phyloP scores from a whole-genome alignment of 768 basidiomycete genomes.

The Leccinum boreale region DNA sequence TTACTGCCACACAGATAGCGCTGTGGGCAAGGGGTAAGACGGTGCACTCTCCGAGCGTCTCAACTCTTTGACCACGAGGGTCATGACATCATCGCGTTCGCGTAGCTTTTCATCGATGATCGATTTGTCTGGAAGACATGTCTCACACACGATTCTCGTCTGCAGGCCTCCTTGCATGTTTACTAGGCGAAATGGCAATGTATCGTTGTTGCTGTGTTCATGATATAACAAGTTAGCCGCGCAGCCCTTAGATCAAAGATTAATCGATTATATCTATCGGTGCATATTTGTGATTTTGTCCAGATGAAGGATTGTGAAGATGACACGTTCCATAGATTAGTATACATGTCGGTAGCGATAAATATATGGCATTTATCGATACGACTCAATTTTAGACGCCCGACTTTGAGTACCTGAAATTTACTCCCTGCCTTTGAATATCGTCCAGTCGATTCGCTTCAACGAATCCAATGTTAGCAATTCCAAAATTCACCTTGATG shows the following conservation, averaged over 20 bases:
- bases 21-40: neutral
- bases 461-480: neutral
- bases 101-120: neutral
- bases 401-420: neutral
- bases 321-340: neutral
- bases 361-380: neutral
- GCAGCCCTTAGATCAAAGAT: neutral
- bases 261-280: neutral
- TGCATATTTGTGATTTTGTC: neutral
- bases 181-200: neutral
- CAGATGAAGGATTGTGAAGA: neutral
- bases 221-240: slow-evolving; percentile 3
- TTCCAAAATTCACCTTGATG: neutral
- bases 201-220: neutral
- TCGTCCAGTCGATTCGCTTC: neutral
- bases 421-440: neutral
- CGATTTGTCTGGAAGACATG: neutral
- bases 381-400: neutral
- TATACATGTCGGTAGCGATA: neutral
- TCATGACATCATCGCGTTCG: neutral
- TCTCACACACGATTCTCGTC: neutral
- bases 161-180: neutral
- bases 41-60: neutral
- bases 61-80: neutral
- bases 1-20: neutral